A percentile compares a stretch with the other conserved stretches of the same genome.
Evolutionary conservation across 768 basidiomycete genomes (phyloP).

Genomic region (Hygrophoropsis aurantiaca): DNA sequence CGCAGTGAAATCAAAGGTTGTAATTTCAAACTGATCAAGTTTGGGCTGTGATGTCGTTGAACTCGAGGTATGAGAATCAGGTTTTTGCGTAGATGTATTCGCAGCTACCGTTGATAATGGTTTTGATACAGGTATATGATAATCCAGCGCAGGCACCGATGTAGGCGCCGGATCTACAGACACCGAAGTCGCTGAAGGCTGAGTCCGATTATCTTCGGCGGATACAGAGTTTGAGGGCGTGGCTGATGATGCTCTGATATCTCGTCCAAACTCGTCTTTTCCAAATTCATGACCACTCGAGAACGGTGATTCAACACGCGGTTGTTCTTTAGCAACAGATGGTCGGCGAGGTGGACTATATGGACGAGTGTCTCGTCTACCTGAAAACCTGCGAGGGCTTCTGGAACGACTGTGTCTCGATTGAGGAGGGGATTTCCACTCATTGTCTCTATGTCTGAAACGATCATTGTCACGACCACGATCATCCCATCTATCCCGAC

Average conservation of each 20-base stretch:
- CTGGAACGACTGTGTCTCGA: conserved; percentile 66
- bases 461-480: conserved; percentile 42
- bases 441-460: conserved; percentile 47
- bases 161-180: conserved; percentile 44
- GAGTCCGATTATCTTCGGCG: conserved; percentile 22
- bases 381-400: conserved; percentile 65
- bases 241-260: conserved; percentile 59
- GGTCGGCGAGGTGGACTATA: conserved; percentile 62
- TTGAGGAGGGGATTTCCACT: conserved; percentile 36
- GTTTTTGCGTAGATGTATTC: conserved; percentile 55
- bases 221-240: conserved; percentile 30
- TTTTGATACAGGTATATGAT: conserved; percentile 44
- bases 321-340: conserved; percentile 28
- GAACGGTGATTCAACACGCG: conserved; percentile 22
- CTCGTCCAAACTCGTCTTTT: conserved; percentile 87
- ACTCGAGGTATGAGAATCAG: conserved; percentile 26
- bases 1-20: conserved; percentile 71
- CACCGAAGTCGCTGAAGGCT: conserved; percentile 26
- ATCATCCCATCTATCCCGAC: conserved; percentile 63
- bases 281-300: conserved; percentile 34
- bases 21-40: conserved; percentile 68
- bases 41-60: conserved; percentile 46
- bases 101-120: conserved; percentile 47
- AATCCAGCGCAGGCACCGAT: conserved; percentile 43
- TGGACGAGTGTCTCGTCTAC: conserved; percentile 49